These are phyloP conservation scores for Xylaria palmicola DNA, from an alignment of 495 filamentous ascomycete species.

Conservation along the genomic window DNA sequence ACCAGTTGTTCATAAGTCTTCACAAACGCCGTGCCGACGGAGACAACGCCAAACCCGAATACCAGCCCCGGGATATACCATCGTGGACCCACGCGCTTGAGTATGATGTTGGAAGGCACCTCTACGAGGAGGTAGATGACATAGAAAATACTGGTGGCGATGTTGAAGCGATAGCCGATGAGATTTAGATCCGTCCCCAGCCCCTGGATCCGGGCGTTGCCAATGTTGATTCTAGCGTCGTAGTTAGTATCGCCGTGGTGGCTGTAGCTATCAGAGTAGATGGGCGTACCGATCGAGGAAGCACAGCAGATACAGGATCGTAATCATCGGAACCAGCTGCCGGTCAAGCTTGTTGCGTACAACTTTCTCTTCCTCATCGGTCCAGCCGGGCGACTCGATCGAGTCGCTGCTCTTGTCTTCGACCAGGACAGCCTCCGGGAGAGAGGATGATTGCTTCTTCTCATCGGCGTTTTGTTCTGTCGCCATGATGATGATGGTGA, in stretches of 20 bases:
- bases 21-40: slow-evolving; percentile 47
- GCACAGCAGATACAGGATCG: slow-evolving; percentile 53
- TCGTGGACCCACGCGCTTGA: slow-evolving; percentile 59
- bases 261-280: not conserved
- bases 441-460: slow-evolving; percentile 20
- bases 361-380: slow-evolving; percentile 47
- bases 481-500: slow-evolving; percentile 23
- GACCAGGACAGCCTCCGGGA: slow-evolving; percentile 23
- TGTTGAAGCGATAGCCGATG: slow-evolving; percentile 53
- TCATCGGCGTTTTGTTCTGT: slow-evolving; percentile 23
- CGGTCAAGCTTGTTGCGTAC: slow-evolving; percentile 54
- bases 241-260: slow-evolving; percentile 25
- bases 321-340: slow-evolving; percentile 52
- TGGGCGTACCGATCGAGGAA: slow-evolving; percentile 43
- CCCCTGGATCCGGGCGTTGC: slow-evolving; percentile 64
- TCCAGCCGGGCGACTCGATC: slow-evolving; percentile 36
- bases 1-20: slow-evolving; percentile 43
- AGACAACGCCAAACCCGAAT: slow-evolving; percentile 47
- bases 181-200: slow-evolving; percentile 55
- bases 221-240: slow-evolving; percentile 61
- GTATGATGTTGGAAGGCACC: slow-evolving; percentile 62
- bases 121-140: slow-evolving; percentile 68
- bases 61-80: slow-evolving; percentile 64
- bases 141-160: slow-evolving; percentile 61
- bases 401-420: slow-evolving; percentile 29